Conservation (phyloP, 345 rosid genomes). For the Noccaea caerulescens region DNA sequence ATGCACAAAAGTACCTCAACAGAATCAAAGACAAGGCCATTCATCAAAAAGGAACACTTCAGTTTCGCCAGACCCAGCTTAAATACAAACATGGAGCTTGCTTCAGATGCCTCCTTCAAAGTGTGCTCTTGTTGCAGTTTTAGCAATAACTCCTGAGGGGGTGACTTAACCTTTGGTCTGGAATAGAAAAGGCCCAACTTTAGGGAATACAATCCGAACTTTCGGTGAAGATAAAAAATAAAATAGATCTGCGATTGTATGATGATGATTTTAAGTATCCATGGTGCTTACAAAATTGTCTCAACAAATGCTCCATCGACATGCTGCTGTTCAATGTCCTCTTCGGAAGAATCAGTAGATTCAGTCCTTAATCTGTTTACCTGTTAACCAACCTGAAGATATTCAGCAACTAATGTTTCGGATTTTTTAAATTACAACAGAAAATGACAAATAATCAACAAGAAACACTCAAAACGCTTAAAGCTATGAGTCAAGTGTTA, state of each 20-base stretch:
- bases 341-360: slow-evolving; percentile 62
- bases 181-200: slow-evolving; percentile 35
- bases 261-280: slow-evolving; percentile 17
- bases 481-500: slow-evolving; percentile 23
- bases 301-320: slow-evolving; percentile 94
- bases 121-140: slow-evolving; percentile 80
- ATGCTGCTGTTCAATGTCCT: slow-evolving; percentile 76
- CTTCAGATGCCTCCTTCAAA: slow-evolving; percentile 60
- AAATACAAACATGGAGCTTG: slow-evolving; percentile 80
- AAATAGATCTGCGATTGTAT: slow-evolving; percentile 9
- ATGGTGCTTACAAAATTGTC: slow-evolving; percentile 69
- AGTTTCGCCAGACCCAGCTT: slow-evolving; percentile 85
- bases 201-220: slow-evolving; percentile 31
- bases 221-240: slow-evolving; percentile 20
- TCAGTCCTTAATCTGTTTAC: slow-evolving; percentile 66
- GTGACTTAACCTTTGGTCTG: slow-evolving; percentile 79
- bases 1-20: slow-evolving; percentile 64
- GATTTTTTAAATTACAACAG: slow-evolving; percentile 15
- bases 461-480: slow-evolving; percentile 7
- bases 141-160: slow-evolving; percentile 81
- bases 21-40: slow-evolving; percentile 91
- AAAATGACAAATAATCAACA: slow-evolving; percentile 16
- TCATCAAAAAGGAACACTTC: slow-evolving; percentile 80
- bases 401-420: slow-evolving; percentile 30
- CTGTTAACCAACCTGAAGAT: slow-evolving; percentile 49